Evolutionary conservation across 164 flowering plant species (phyloP).

Genomic region (Liquidambar formosana): DNA sequence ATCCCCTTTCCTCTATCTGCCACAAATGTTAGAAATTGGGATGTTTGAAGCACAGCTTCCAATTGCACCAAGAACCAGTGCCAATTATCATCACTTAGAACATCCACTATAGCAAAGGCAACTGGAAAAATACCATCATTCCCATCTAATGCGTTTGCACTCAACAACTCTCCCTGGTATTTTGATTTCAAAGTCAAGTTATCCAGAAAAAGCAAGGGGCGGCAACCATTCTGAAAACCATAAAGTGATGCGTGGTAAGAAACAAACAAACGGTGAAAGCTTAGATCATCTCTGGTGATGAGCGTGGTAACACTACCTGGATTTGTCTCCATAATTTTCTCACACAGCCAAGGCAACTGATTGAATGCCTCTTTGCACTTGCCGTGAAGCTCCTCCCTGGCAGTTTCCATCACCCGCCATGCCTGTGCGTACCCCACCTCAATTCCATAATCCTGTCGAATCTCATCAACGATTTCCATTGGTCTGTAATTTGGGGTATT

Average conservation of each 20-base stretch:
- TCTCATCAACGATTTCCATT: conserved; percentile 45
- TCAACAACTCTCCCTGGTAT: conserved; percentile 27
- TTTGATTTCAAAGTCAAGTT: conserved; percentile 24
- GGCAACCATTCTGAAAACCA: conserved; percentile 56
- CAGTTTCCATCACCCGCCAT: conserved; percentile 51
- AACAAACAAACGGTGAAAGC: conserved; percentile 47
- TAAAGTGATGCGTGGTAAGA: conserved; percentile 41
- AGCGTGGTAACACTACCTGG: conserved; percentile 50
- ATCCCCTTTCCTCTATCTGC: conserved; percentile 16
- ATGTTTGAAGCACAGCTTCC: conserved; percentile 21
- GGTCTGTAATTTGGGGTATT: conserved; percentile 48
- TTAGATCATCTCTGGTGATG: conserved; percentile 37
- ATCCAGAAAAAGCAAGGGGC: conserved; percentile 60
- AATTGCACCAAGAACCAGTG: conserved; percentile 36
- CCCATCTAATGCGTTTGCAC: conserved; percentile 40
- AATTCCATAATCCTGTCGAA: conserved; percentile 50
- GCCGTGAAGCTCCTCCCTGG: conserved; percentile 50
- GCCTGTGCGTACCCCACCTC: conserved; percentile 46
- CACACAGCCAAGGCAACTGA: conserved; percentile 49
- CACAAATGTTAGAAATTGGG: conserved; percentile 17
- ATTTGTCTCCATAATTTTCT: conserved; percentile 52
- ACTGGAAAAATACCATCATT: conserved; percentile 42
- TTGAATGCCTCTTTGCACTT: conserved; percentile 47
- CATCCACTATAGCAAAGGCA: conserved; percentile 39
- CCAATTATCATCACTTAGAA: conserved; percentile 36